Conservation (phyloP, 2,329 filamentous ascomycete species). For the Fusarium equiseti region DNA sequence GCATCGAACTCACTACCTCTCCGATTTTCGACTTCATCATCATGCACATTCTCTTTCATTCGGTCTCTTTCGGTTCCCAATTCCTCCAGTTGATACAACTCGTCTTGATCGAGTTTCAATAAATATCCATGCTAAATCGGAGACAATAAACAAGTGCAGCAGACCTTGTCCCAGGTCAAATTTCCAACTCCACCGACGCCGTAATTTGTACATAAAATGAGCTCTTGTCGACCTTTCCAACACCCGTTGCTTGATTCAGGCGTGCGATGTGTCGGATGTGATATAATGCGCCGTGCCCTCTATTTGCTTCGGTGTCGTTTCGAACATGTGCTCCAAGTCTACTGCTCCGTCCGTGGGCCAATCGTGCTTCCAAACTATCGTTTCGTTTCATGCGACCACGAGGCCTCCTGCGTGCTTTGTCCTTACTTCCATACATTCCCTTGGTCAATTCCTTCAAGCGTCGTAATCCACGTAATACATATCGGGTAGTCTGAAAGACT, state of each 20-base stretch:
- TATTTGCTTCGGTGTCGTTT: conserved; percentile 26
- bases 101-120: not conserved
- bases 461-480: conserved; percentile 27
- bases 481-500: conserved; percentile 14
- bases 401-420: conserved; percentile 33
- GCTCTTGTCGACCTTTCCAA: conserved; percentile 3
- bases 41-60: not conserved
- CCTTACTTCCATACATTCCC: conserved; percentile 24
- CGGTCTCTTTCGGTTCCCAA: not conserved
- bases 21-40: conserved; percentile 6
- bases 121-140: conserved; percentile 7
- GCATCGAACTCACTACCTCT: not conserved
- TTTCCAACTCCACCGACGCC: conserved; percentile 42
- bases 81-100: not conserved
- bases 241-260: conserved; percentile 4
- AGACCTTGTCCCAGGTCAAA: conserved; percentile 36
- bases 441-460: conserved; percentile 27
- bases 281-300: conserved; percentile 23
- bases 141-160: conserved; percentile 25
- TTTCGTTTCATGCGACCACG: conserved; percentile 39
- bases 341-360: not conserved
- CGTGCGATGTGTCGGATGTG: conserved; percentile 16
- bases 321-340: conserved; percentile 17
- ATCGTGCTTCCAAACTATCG: conserved; percentile 22
- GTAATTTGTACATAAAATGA: conserved; percentile 37